Conservation (phyloP, 805 yeast genomes). For the Candida odintsovae region DNA sequence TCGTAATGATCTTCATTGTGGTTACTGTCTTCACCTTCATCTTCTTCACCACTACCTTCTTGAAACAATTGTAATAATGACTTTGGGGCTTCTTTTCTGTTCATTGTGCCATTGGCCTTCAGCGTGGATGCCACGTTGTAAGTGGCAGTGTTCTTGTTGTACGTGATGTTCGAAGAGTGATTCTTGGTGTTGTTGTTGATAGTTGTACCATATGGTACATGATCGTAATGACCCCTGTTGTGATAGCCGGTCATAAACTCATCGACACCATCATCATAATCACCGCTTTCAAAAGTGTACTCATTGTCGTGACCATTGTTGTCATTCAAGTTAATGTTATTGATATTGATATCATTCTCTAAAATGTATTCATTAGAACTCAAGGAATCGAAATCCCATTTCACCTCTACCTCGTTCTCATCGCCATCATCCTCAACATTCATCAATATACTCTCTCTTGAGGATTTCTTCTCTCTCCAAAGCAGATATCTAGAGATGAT, state of each 20-base stretch:
- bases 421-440: conserved; percentile 38
- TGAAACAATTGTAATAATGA: conserved; percentile 69
- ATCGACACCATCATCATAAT: conserved; percentile 25
- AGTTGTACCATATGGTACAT: conserved; percentile 13
- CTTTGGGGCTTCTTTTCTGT: conserved; percentile 56
- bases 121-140: conserved; percentile 20
- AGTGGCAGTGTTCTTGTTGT: conserved; percentile 27
- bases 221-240: conserved; percentile 9
- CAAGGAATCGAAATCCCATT: conserved; percentile 88
- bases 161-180: conserved; percentile 16
- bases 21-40: conserved; percentile 12
- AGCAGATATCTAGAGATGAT: conserved; percentile 64
- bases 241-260: conserved; percentile 23
- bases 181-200: conserved; percentile 11
- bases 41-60: conserved; percentile 33
- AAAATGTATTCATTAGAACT: conserved; percentile 68
- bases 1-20: conserved; percentile 5
- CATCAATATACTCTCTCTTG: conserved; percentile 43
- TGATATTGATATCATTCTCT: conserved; percentile 57
- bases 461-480: conserved; percentile 65
- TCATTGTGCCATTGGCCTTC: conserved; percentile 22
- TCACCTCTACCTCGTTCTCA: conserved; percentile 40
- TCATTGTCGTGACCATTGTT: conserved; percentile 15
- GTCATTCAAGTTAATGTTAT: conserved; percentile 26
- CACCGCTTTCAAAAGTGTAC: conserved; percentile 16